Conservation (phyloP, 2,329 filamentous ascomycete genomes). For the Colletotrichum coccodes region DNA sequence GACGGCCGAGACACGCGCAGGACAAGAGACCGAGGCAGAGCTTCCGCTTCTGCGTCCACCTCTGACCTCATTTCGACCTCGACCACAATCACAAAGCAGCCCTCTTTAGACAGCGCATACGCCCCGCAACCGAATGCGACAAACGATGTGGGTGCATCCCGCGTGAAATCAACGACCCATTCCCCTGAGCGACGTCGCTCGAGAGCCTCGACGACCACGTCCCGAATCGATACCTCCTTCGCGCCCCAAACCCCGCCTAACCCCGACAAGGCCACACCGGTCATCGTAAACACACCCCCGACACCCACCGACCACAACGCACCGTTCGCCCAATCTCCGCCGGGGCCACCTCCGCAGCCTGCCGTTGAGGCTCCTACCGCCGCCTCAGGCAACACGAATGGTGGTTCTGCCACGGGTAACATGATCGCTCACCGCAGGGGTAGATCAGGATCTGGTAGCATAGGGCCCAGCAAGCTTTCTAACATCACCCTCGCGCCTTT, state of each 20-base stretch:
- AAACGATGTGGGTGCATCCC: slow-evolving; percentile 19
- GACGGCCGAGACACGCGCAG: slow-evolving; percentile 25
- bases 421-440: slow-evolving; percentile 76
- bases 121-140: slow-evolving; percentile 20
- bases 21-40: slow-evolving; percentile 26
- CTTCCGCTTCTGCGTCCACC: slow-evolving; percentile 26
- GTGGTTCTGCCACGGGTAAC: slow-evolving; percentile 72
- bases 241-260: slow-evolving; percentile 31
- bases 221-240: slow-evolving; percentile 39
- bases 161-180: slow-evolving; percentile 24
- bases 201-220: slow-evolving; percentile 24
- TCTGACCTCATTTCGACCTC: slow-evolving; percentile 25
- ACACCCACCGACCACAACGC: slow-evolving; percentile 62
- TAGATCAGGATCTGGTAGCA: slow-evolving; percentile 63
- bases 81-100: slow-evolving; percentile 15
- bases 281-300: slow-evolving; percentile 74
- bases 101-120: neutral
- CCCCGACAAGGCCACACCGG: slow-evolving; percentile 54
- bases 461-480: slow-evolving; percentile 87
- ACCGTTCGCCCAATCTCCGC: slow-evolving; percentile 12
- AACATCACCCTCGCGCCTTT: slow-evolving; percentile 77
- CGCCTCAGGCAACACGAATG: slow-evolving; percentile 52
- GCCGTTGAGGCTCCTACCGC: slow-evolving; percentile 37
- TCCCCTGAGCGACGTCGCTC: slow-evolving; percentile 28
- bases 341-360: slow-evolving; percentile 28